phyloP scores from a whole-genome alignment of 2,329 filamentous ascomycete species.

The Phaeoacremonium minimum region DNA sequence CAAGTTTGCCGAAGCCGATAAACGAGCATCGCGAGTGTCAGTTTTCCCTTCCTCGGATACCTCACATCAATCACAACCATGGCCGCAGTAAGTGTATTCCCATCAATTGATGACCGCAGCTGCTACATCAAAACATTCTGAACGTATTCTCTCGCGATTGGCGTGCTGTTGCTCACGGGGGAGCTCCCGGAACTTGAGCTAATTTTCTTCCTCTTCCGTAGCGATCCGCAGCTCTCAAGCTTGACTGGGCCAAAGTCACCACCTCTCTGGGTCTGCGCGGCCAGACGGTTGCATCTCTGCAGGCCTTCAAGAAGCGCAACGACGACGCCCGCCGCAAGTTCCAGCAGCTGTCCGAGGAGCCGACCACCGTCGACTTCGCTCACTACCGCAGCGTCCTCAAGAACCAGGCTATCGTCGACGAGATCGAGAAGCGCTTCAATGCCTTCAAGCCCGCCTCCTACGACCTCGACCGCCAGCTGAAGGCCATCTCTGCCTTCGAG shows the following conservation, averaged over 20 bases:
- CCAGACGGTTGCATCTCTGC: slow-evolving; percentile 85
- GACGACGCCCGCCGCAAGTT: slow-evolving; percentile 97
- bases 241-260: slow-evolving; percentile 97
- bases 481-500: slow-evolving; percentile 98
- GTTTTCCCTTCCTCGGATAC: slow-evolving; percentile 38
- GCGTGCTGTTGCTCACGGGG: too few relatives aligned
- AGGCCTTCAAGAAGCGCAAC: slow-evolving; percentile 99
- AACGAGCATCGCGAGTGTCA: slow-evolving; percentile 10
- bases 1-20: slow-evolving; percentile 21
- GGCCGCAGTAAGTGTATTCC: slow-evolving; percentile 53
- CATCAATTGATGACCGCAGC: slow-evolving; percentile 23
- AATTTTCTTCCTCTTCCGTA: slow-evolving; percentile 46
- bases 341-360: slow-evolving; percentile 74
- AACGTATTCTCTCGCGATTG: too few relatives aligned
- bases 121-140: too few relatives aligned
- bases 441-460: slow-evolving; percentile 90
- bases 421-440: slow-evolving; percentile 95
- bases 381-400: slow-evolving; percentile 90
- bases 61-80: slow-evolving; percentile 48
- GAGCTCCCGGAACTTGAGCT: slow-evolving; percentile 47
- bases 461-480: slow-evolving; percentile 89
- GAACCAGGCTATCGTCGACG: slow-evolving; percentile 92
- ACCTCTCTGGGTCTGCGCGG: slow-evolving; percentile 93
- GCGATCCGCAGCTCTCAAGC: slow-evolving; percentile 97
- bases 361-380: slow-evolving; percentile 85